phyloP scores from a whole-genome alignment of 352 stramenopile genomes.

The Globisporangium spiculum region DNA sequence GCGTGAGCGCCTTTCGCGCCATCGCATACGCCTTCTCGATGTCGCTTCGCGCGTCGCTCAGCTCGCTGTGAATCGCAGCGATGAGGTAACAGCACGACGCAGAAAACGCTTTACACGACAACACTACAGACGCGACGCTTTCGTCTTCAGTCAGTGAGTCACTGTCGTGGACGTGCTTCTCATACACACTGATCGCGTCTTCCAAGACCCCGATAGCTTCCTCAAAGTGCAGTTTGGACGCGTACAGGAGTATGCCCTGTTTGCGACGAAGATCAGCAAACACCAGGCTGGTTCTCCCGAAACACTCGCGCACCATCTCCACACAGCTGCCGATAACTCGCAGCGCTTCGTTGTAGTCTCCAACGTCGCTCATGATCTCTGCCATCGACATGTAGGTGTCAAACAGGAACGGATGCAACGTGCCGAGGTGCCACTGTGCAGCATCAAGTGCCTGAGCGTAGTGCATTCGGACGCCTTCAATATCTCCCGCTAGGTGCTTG shows the following conservation, averaged over 20 bases:
- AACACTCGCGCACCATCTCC: slow-evolving; percentile 34
- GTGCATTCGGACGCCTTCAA: slow-evolving; percentile 16
- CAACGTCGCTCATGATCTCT: slow-evolving; percentile 27
- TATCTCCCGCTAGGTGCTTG: slow-evolving; percentile 19
- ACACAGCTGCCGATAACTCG: slow-evolving; percentile 25
- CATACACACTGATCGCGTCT: slow-evolving; percentile 54
- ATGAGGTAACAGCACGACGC: slow-evolving; percentile 44
- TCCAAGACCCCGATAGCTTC: slow-evolving; percentile 46
- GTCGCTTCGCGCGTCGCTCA: slow-evolving; percentile 18
- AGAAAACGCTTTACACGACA: slow-evolving; percentile 22
- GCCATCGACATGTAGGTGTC: slow-evolving; percentile 49
- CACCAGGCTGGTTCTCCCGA: slow-evolving; percentile 39
- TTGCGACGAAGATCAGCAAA: slow-evolving; percentile 47
- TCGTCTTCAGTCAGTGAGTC: slow-evolving; percentile 15
- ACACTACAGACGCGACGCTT: not conserved
- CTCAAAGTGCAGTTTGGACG: slow-evolving; percentile 16
- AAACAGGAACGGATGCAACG: slow-evolving; percentile 32
- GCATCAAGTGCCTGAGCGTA: slow-evolving; percentile 33
- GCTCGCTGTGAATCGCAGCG: slow-evolving; percentile 18
- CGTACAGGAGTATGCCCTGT: slow-evolving; percentile 38
- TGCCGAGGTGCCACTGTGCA: slow-evolving; percentile 43
- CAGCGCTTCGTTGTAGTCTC: slow-evolving; percentile 28
- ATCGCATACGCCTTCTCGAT: slow-evolving; percentile 43
- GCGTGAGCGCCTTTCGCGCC: slow-evolving; percentile 30
- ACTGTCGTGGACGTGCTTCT: slow-evolving; percentile 32